These are phyloP conservation scores for Epipyxis sp. DNA, from an alignment of 108 stramenopile genomes.

Conservation along the genomic window DNA sequence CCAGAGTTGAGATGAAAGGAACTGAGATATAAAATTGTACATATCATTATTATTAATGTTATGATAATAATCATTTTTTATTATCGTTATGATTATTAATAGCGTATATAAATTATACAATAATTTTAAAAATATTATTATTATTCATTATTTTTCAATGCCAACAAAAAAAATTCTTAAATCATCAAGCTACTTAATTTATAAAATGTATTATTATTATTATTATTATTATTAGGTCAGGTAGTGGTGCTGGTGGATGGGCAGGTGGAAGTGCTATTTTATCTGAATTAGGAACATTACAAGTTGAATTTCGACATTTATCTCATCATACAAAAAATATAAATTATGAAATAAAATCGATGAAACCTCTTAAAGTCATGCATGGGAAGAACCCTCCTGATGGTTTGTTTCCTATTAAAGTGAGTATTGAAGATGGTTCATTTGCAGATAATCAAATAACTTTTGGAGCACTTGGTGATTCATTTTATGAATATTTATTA, in stretches of 20 bases:
- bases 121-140: too few species aligned
- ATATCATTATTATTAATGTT: too few species aligned
- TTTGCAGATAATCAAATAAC: slow-evolving; percentile 35
- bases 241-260: slow-evolving; percentile 16
- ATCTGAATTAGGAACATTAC: slow-evolving; percentile 65
- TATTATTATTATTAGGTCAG: too few species aligned
- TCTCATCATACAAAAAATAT: slow-evolving; percentile 62
- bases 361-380: slow-evolving; percentile 63
- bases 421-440: slow-evolving; percentile 37
- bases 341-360: slow-evolving; percentile 64
- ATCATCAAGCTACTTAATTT: too few species aligned
- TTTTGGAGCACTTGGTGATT: slow-evolving; percentile 66
- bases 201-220: too few species aligned
- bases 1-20: too few species aligned
- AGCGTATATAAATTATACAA: too few species aligned
- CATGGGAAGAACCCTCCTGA: slow-evolving; percentile 18
- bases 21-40: too few species aligned
- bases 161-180: not conserved
- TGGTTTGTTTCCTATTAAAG: slow-evolving; percentile 46
- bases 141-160: too few species aligned
- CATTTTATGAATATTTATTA: slow-evolving; percentile 90
- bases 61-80: too few species aligned
- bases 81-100: too few species aligned
- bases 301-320: slow-evolving; percentile 85
- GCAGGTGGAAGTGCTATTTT: slow-evolving; percentile 9